Percentiles rank a stretch among this genome's conserved stretches.
Evolutionary conservation across 2,329 filamentous ascomycete species (phyloP).

Genomic region (Cephalotrichum gorgonifer): DNA sequence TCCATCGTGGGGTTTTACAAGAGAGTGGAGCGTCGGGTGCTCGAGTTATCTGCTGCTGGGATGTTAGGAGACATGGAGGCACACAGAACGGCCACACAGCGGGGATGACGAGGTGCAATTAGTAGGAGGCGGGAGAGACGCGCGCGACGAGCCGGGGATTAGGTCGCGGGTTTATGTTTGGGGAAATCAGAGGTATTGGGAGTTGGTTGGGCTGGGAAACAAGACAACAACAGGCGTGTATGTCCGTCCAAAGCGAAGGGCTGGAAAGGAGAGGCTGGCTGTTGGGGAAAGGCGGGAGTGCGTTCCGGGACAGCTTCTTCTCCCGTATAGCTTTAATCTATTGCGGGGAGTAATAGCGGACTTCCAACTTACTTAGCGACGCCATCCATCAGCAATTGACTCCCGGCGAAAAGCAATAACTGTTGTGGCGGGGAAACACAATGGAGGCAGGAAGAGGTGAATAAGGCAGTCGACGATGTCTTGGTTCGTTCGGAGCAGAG

Average conservation of each 20-base stretch:
- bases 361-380: constrained; percentile 7
- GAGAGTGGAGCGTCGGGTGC: constrained; percentile 1
- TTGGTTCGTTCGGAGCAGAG: too few species aligned
- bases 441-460: background rate
- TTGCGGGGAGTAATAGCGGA: background rate
- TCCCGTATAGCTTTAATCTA: background rate
- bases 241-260: background rate
- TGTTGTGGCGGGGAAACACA: background rate
- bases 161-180: too few species aligned
- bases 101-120: background rate
- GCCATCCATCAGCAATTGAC: constrained; percentile 7
- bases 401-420: background rate
- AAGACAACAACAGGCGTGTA: background rate
- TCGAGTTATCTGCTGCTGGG: constrained; percentile 1
- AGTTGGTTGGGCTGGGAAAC: background rate
- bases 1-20: constrained; percentile 1
- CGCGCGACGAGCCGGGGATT: too few species aligned
- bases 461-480: background rate
- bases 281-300: background rate
- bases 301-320: background rate
- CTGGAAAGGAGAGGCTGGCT: background rate
- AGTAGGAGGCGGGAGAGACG: background rate
- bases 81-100: background rate
- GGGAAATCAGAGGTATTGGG: too few species aligned
- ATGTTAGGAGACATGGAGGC: background rate